These are phyloP conservation scores for Camellia sinensis DNA, from an alignment of 148 eudicot species.

Conservation along the genomic window DNA sequence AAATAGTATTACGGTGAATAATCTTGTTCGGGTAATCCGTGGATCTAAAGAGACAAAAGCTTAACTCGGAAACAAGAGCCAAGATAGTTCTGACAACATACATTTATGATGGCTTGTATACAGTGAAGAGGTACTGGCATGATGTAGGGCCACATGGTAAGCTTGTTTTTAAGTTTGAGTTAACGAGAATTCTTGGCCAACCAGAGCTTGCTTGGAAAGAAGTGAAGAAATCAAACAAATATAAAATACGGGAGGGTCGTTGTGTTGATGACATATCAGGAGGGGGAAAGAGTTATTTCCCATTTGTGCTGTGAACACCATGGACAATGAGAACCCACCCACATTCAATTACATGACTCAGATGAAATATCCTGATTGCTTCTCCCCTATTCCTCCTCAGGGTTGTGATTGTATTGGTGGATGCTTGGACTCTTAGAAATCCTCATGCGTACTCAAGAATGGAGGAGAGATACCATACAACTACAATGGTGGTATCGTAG, in stretches of 20 bases:
- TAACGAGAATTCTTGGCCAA: constrained; percentile 66
- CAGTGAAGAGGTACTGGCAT: constrained; percentile 49
- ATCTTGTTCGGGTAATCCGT: constrained; percentile 73
- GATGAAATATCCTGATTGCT: constrained; percentile 71
- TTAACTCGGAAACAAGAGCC: constrained; percentile 37
- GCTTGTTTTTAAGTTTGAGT: constrained; percentile 63
- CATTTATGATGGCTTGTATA: constrained; percentile 76
- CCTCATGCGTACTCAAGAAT: constrained; percentile 60
- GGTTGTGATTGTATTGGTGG: constrained; percentile 73
- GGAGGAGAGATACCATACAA: constrained; percentile 87
- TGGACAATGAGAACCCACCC: constrained; percentile 71
- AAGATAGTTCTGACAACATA: constrained; percentile 45
- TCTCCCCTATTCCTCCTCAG: constrained; percentile 38
- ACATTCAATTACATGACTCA: constrained; percentile 50
- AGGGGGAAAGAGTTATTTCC: constrained; percentile 48
- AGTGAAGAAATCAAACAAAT: constrained; percentile 34
- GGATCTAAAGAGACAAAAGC: constrained; percentile 63
- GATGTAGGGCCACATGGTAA: constrained; percentile 58
- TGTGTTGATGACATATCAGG: constrained; percentile 55
- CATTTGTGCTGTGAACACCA: constrained; percentile 40
- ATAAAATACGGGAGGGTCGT: constrained; percentile 43
- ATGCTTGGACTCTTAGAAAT: constrained; percentile 56
- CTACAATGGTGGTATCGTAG: constrained; percentile 73
- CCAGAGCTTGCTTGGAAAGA: constrained; percentile 43
- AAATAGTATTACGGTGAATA: constrained; percentile 51